Conservation (phyloP, 306 rosid species). For the Carpinus fangiana region DNA sequence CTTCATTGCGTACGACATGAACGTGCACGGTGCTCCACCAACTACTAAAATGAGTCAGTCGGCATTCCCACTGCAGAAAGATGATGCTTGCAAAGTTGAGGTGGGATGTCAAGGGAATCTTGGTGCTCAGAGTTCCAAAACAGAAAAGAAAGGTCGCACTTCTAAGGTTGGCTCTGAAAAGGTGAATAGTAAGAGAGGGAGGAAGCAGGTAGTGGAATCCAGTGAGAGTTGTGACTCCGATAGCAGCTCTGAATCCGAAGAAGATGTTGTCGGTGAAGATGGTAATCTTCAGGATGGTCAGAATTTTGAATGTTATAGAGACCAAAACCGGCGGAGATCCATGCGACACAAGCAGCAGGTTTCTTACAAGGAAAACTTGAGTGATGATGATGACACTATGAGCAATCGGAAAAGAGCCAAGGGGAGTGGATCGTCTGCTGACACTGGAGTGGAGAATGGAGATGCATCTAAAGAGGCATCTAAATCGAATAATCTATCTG, state of each 20-base stretch:
- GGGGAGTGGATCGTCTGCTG: constrained; percentile 40
- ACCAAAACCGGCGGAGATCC: constrained; percentile 68
- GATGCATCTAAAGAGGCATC: constrained; percentile 36
- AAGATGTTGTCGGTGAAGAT: constrained; percentile 40
- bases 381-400: constrained; percentile 48
- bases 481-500: constrained; percentile 38
- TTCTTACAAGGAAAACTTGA: constrained; percentile 68
- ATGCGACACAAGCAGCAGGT: constrained; percentile 64
- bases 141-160: constrained; percentile 27
- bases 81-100: constrained; percentile 44
- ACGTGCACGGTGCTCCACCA: constrained; percentile 29
- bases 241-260: constrained; percentile 62
- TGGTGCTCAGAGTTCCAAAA: constrained; percentile 30
- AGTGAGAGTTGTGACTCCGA: constrained; percentile 60
- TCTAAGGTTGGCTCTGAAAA: constrained; percentile 37
- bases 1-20: constrained; percentile 63
- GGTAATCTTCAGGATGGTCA: constrained; percentile 32
- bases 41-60: constrained; percentile 46
- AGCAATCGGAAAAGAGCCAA: constrained; percentile 40
- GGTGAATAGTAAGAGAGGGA: constrained; percentile 51
- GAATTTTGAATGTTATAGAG: constrained; percentile 34
- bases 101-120: constrained; percentile 41
- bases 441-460: constrained; percentile 26
- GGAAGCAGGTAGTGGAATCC: constrained; percentile 47
- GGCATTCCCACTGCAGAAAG: constrained; percentile 45